Percentiles rank a stretch among this genome's conserved stretches.
Evolutionary conservation across 345 rosid genomes (phyloP).

Genomic region (Toxicodendron radicans): DNA sequence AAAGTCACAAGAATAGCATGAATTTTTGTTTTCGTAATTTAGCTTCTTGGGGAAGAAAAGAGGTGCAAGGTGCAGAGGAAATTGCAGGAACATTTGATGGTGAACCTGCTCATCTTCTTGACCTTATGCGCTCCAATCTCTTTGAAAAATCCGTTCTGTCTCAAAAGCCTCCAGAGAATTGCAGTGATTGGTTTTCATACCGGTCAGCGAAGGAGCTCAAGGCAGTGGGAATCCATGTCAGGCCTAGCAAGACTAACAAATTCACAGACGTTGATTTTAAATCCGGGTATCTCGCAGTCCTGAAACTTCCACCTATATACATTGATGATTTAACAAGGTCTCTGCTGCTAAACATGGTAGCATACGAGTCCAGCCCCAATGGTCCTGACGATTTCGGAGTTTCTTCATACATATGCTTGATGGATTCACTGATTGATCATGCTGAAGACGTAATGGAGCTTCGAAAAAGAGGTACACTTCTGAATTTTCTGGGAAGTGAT

Average conservation of each 20-base stretch:
- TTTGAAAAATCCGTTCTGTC: background rate
- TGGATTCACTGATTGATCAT: slow-evolving; percentile 18
- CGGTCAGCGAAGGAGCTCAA: slow-evolving; percentile 18
- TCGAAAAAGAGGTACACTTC: slow-evolving; percentile 9
- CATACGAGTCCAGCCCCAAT: slow-evolving; percentile 12
- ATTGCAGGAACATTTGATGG: background rate
- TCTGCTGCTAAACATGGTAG: slow-evolving; percentile 15
- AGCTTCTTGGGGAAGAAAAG: too few relatives aligned
- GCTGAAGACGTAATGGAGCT: slow-evolving; percentile 23
- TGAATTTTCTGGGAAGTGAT: slow-evolving; percentile 20
- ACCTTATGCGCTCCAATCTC: background rate
- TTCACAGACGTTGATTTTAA: slow-evolving; percentile 9
- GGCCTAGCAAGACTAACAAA: background rate
- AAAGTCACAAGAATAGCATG: too few relatives aligned
- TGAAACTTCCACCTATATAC: slow-evolving; percentile 13
- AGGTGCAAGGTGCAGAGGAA: too few relatives aligned
- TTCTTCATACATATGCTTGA: slow-evolving; percentile 23
- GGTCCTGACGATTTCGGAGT: background rate
- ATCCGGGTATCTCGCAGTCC: background rate
- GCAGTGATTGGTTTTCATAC: slow-evolving; percentile 4
- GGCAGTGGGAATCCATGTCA: slow-evolving; percentile 16
- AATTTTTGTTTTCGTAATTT: too few relatives aligned
- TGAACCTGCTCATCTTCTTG: slow-evolving; percentile 23
- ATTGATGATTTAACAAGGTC: slow-evolving; percentile 14
- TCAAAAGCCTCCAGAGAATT: background rate